These are phyloP conservation scores for Sugiyamaella pinicola DNA, from an alignment of 1,139 yeast genomes.

Conservation along the genomic window DNA sequence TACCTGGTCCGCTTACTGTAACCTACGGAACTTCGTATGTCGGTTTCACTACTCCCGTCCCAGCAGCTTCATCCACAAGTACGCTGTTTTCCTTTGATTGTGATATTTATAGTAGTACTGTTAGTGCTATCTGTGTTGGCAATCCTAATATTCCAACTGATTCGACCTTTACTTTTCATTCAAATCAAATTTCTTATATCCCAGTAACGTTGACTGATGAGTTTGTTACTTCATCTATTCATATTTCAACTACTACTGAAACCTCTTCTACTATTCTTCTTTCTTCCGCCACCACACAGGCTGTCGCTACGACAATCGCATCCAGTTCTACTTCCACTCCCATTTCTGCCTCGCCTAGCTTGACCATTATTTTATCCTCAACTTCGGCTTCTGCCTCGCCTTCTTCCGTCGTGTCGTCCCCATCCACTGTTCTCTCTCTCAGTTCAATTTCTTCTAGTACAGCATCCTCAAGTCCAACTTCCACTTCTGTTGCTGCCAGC, in stretches of 20 bases:
- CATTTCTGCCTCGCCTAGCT: too few relatives aligned
- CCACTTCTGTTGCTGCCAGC: not conserved
- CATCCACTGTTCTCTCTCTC: not conserved
- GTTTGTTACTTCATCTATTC: not conserved
- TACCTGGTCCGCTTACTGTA: not conserved
- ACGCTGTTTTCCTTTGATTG: not conserved
- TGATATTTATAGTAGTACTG: not conserved
- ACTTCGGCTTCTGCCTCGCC: too few relatives aligned
- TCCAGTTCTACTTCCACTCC: not conserved
- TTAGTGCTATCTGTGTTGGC: not conserved
- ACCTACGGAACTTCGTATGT: not conserved
- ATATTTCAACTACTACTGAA: not conserved
- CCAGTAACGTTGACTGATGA: not conserved
- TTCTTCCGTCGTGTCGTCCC: too few relatives aligned
- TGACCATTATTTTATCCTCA: too few relatives aligned
- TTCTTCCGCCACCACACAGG: not conserved
- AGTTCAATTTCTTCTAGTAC: not conserved
- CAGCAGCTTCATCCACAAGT: not conserved
- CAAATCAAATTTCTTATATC: not conserved
- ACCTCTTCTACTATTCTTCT: not conserved
- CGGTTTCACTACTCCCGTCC: not conserved
- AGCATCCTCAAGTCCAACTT: not conserved
- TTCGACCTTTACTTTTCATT: too few relatives aligned
- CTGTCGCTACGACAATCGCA: not conserved
- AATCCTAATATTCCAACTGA: not conserved